These are phyloP conservation scores for Cymodocea nodosa DNA, from an alignment of 116 monocot species.

Conservation along the genomic window DNA sequence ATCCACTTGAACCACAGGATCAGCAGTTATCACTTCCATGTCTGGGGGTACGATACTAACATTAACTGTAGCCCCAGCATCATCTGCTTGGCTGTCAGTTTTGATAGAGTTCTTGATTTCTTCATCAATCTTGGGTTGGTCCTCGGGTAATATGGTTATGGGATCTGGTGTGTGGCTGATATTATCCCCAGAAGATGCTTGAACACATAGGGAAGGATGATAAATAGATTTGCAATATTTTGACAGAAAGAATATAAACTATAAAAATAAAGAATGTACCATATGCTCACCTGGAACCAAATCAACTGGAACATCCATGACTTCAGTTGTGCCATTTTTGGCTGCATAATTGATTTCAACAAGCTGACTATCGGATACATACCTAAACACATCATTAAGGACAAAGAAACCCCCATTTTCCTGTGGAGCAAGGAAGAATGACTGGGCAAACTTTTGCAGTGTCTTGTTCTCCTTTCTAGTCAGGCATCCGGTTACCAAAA, in stretches of 20 bases:
- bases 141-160: constrained; percentile 1
- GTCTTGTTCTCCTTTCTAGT: constrained; percentile 33
- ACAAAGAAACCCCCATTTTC: constrained; percentile 81
- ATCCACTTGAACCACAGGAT: constrained; percentile 23
- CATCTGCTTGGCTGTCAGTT: constrained; percentile 24
- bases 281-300: constrained; percentile 4
- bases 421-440: constrained; percentile 97
- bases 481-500: constrained; percentile 80
- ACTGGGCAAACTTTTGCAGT: constrained; percentile 58
- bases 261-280: neutral
- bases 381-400: constrained; percentile 86
- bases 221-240: neutral
- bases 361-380: constrained; percentile 8
- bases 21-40: constrained; percentile 15
- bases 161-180: neutral
- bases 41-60: constrained; percentile 1
- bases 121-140: constrained; percentile 32
- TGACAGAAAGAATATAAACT: neutral
- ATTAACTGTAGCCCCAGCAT: constrained; percentile 10
- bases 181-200: neutral
- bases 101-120: constrained; percentile 42
- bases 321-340: neutral
- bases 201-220: neutral
- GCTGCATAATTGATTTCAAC: constrained; percentile 1
- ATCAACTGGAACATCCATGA: neutral